These are phyloP conservation scores for Pseudonitzschia delicatissima DNA, from an alignment of 108 stramenopile genomes.

Conservation along the genomic window DNA sequence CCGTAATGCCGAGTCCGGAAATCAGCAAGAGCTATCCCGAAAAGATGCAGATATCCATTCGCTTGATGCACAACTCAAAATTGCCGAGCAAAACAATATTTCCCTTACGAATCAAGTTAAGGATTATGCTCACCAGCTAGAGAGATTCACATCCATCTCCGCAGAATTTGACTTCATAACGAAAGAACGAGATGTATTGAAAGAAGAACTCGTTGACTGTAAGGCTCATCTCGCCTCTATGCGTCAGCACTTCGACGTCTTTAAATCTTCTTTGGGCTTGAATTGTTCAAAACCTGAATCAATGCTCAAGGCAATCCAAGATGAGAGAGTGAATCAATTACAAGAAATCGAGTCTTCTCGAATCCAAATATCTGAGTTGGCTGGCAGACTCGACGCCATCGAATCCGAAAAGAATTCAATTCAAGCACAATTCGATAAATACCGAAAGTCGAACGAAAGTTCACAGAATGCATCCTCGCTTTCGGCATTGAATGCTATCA, in stretches of 20 bases:
- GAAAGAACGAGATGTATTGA: constrained; percentile 4
- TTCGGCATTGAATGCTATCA: not conserved
- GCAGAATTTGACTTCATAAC: not conserved
- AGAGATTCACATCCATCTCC: not conserved
- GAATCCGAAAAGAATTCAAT: not conserved
- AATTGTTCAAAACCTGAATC: not conserved
- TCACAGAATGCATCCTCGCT: not conserved
- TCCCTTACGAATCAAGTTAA: not conserved
- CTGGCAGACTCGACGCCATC: not conserved
- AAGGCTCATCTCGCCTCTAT: not conserved
- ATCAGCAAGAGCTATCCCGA: not conserved
- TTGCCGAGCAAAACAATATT: not conserved
- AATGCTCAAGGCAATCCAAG: not conserved
- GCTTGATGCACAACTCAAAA: not conserved
- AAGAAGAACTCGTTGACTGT: not conserved
- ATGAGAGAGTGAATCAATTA: not conserved
- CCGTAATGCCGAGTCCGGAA: not conserved
- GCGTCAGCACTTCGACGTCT: not conserved
- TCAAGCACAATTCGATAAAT: not conserved
- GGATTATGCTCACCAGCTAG: not conserved
- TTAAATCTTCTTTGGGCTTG: not conserved
- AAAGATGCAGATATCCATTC: not conserved
- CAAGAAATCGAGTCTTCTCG: not conserved
- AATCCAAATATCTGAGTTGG: not conserved
- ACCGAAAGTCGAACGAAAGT: not conserved